phyloP scores from a whole-genome alignment of 2,329 filamentous ascomycete species.

The Colletotrichum truncatum region DNA sequence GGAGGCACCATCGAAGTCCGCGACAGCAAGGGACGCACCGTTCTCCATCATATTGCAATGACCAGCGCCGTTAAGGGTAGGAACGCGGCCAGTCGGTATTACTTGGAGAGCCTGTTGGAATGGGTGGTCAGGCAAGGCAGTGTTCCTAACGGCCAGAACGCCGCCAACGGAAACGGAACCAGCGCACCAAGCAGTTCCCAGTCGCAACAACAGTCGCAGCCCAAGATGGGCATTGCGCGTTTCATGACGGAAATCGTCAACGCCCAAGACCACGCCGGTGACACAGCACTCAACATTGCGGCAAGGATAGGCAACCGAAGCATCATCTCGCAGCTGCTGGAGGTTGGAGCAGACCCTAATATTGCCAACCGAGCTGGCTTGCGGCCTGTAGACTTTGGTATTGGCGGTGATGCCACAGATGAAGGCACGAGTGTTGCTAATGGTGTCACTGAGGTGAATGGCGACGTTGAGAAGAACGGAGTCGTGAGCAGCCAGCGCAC shows the following conservation, averaged over 20 bases:
- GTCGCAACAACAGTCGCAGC: slow-evolving; percentile 46
- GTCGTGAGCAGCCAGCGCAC: slow-evolving; percentile 61
- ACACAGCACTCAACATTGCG: slow-evolving; percentile 94
- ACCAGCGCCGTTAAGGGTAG: slow-evolving; percentile 95
- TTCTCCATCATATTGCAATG: slow-evolving; percentile 95
- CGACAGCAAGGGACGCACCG: slow-evolving; percentile 88
- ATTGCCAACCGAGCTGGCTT: slow-evolving; percentile 92
- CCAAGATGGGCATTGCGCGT: slow-evolving; percentile 84
- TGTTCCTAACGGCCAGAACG: slow-evolving; percentile 61
- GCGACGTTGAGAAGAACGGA: slow-evolving; percentile 56
- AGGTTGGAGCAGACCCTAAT: slow-evolving; percentile 93
- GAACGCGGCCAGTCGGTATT: slow-evolving; percentile 91
- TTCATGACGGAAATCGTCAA: slow-evolving; percentile 99
- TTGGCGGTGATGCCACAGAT: slow-evolving; percentile 72
- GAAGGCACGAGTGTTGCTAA: slow-evolving; percentile 28
- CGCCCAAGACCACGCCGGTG: slow-evolving; percentile 90
- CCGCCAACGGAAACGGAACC: slow-evolving; percentile 37
- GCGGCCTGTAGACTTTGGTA: slow-evolving; percentile 92
- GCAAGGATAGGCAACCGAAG: slow-evolving; percentile 92
- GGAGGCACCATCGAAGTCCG: slow-evolving; percentile 90
- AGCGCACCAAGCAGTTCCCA: slow-evolving; percentile 51
- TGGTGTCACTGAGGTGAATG: slow-evolving; percentile 38
- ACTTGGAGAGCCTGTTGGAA: slow-evolving; percentile 91
- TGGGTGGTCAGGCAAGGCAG: slow-evolving; percentile 91
- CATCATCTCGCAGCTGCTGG: slow-evolving; percentile 95